A percentile compares a stretch with the other conserved stretches of the same genome.
Evolutionary conservation across 2,329 filamentous ascomycete genomes (phyloP).

Genomic region (Cladosporium sp.): DNA sequence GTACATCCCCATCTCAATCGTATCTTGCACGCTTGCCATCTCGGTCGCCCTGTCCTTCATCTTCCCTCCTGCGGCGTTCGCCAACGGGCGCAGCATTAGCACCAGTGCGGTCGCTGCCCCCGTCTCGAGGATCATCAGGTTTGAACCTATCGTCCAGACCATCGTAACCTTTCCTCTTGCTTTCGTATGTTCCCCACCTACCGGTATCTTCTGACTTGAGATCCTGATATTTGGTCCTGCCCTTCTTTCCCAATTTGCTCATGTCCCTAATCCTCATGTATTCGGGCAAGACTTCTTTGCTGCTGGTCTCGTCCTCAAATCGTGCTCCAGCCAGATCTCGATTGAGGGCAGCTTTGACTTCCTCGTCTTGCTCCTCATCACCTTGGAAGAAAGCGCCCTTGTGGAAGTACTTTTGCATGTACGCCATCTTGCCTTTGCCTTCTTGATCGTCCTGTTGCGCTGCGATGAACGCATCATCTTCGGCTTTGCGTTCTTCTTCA

Average conservation of each 20-base stretch:
- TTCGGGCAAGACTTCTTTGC: constrained; percentile 79
- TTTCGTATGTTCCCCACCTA: constrained; percentile 63
- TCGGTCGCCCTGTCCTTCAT: constrained; percentile 31
- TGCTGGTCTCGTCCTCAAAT: constrained; percentile 77
- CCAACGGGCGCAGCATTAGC: constrained; percentile 70
- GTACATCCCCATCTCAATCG: constrained; percentile 26
- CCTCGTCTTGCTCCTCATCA: constrained; percentile 52
- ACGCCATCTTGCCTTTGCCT: constrained; percentile 73
- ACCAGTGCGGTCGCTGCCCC: constrained; percentile 53
- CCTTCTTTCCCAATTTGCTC: constrained; percentile 90
- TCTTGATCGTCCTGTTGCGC: constrained; percentile 74
- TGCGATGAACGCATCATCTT: constrained; percentile 75
- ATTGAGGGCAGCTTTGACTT: constrained; percentile 71
- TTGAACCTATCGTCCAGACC: constrained; percentile 64
- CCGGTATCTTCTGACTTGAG: constrained; percentile 88
- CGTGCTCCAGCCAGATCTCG: constrained; percentile 81
- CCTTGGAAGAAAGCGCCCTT: constrained; percentile 94
- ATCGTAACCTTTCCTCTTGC: constrained; percentile 47
- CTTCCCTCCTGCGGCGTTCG: constrained; percentile 50
- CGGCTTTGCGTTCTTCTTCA: constrained; percentile 76
- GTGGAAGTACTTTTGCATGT: constrained; percentile 95
- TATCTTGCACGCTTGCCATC: constrained; percentile 43
- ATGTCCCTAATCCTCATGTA: constrained; percentile 91
- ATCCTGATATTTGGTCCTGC: constrained; percentile 84
- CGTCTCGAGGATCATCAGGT: constrained; percentile 49